Evolutionary conservation across 2,329 filamentous ascomycete genomes (phyloP), one percentile per base, ranked within the genome.

Genomic region (Neofusicoccum cordaticola): DNA sequence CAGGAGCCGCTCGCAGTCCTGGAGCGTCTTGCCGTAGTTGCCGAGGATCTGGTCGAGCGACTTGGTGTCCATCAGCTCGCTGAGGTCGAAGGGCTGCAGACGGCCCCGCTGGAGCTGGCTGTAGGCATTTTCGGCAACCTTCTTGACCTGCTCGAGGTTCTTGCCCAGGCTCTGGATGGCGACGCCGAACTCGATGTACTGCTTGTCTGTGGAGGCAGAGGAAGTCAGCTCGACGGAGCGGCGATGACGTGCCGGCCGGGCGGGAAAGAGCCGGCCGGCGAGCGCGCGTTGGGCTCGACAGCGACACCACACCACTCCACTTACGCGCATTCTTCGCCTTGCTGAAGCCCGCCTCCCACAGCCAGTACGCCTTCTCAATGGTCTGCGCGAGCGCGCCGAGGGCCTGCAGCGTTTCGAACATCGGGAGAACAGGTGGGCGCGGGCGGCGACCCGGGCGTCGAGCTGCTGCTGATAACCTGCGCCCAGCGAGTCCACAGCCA

Each of bases 111-210:
- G 48, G n/a, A 66, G 52, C 15, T 62, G 56, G 9, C 13, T 48
- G 17, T 47, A 60, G 7, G 68, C 68, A 19, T 67, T 65, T 15
- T 64, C 47, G n/a, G 67, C 52, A 53, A 69, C 64, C 8, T 17
- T 15, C 27, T 51, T 34, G 60, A 69, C 66, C 17, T 60, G 65
- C 6, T 65, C 63, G 53, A 69, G 66, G 37, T 66, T 69, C 35
- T 56, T 35, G 7, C 52, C 44, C 4, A 65, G 63, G 1, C 35
- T 41, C 12, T 63, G 61, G 31, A 69, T 63, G 2, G 65, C 66
- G 41, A 65, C 61, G 11, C 66, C 66, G 19, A 69, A 68, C 35
- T 69, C 68, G 39, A 66, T 64, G 64, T 67, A 69, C n/a, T 67
- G 64, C 62, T 66, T 66, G 19, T 66, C 66, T 68, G 63, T n/a